Evolutionary conservation across 306 rosid species (phyloP).

Genomic region (Castanea mollissima): DNA sequence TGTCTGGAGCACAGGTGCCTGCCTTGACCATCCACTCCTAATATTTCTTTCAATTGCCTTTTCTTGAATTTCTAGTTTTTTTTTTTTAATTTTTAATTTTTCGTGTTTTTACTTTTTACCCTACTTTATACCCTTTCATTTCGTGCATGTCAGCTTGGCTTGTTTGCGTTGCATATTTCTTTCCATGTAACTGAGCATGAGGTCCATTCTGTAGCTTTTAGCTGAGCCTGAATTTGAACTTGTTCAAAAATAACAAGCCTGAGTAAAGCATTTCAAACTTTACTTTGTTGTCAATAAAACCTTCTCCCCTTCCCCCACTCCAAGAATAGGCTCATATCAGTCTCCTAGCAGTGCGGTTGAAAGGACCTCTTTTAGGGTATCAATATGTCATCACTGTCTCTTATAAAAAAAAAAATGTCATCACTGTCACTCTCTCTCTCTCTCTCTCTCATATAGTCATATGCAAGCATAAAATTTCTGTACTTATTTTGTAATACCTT

Average conservation of each 20-base stretch:
- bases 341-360: neutral
- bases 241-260: neutral
- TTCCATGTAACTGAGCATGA: neutral
- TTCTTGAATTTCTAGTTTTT: neutral
- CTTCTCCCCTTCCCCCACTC: neutral
- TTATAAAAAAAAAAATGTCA: too few relatives aligned
- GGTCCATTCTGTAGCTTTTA: neutral
- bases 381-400: neutral
- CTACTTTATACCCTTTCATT: neutral
- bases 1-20: constrained; percentile 88
- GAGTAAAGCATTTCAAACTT: neutral
- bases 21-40: neutral
- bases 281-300: neutral
- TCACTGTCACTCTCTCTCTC: neutral
- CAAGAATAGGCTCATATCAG: neutral
- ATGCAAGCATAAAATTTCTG: neutral
- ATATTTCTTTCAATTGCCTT: constrained; percentile 11
- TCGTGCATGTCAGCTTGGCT: neutral
- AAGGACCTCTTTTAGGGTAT: neutral
- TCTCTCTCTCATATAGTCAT: neutral
- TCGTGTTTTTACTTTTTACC: neutral
- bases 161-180: neutral
- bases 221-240: neutral
- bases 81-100: neutral
- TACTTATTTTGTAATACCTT: constrained; percentile 7